Base-by-base conservation (phyloP, 371 early-diverging fungal genomes). In the Choanephora cucurbitarum region DNA sequence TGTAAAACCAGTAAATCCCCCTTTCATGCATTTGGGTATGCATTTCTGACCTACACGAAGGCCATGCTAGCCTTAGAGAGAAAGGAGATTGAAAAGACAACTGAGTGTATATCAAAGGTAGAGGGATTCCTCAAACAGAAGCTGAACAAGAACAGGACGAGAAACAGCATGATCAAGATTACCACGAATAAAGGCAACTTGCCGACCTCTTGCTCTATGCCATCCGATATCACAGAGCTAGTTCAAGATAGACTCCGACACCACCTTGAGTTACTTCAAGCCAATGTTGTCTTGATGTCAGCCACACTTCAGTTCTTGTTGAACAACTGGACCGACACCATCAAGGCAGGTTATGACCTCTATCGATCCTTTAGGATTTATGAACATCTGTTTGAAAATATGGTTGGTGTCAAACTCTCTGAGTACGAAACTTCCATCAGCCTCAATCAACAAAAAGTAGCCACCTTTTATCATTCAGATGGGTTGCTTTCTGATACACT, bases 331-430 rank as follows among this genome's bases (percentile, higher is more conserved):
- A 42, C 64, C 9, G 69, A 69, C 22, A 53, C 63, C 24, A 53
- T 72, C 24, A 69, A 66, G 32, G 66, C 69, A 22, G 63, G 62
- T 0, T 72, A 69, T 41, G 69, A 72, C 21, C 48, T 72, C 17
- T 58, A 66, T 8, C 69, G 63, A 37, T 63, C 69, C 5, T 66
- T 63, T 28, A 62, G 57, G 18, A 60, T 62, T 8, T 72, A 66
- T 34, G 73, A 72, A 51, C 49, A 47, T 0, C 24, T 69, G 19
- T 69, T 72, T 57, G 51, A 68, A 48, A 40, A 23, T 6, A 49
- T 59, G 9, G 32, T 49, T 11, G 55, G 52, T 0, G 18, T 37
- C 6, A 40, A 55, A 0, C 5, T 64, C 2, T 33, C 17, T 5
- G 50, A 58, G 8, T 54, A 53, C 42, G 40, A 57, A 7, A 17